Conservation (phyloP, 306 rosid genomes). For the Echinosophora koreensis region DNA sequence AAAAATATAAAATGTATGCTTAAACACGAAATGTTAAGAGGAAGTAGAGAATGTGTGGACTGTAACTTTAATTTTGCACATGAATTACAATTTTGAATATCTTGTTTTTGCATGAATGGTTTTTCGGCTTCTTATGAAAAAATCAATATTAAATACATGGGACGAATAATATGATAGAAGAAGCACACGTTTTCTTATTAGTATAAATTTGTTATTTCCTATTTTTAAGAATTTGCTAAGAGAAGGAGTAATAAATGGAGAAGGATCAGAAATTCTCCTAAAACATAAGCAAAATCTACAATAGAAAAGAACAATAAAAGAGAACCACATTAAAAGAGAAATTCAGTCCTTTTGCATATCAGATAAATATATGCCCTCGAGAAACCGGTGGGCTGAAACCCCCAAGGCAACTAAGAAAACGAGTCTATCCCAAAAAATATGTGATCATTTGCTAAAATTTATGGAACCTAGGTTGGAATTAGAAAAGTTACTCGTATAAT, state of each 20-base stretch:
- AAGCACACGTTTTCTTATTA: neutral
- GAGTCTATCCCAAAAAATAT: neutral
- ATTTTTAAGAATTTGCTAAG: neutral
- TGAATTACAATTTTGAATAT: neutral
- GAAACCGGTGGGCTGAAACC: neutral
- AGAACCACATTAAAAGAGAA: constrained; percentile 2
- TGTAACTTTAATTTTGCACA: no score
- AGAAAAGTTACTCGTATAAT: constrained; percentile 1
- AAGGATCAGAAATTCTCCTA: neutral
- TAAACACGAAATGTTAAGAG: neutral
- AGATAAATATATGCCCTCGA: neutral
- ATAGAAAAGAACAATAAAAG: neutral
- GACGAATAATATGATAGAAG: neutral
- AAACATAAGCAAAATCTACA: neutral
- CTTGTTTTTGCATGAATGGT: constrained; percentile 16
- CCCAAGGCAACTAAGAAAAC: neutral
- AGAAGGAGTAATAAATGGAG: constrained; percentile 4
- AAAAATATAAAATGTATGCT: neutral
- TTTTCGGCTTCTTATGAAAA: neutral
- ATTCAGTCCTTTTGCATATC: neutral
- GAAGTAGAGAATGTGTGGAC: neutral
- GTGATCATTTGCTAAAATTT: constrained; percentile 9
- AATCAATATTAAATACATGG: neutral
- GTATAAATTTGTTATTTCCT: neutral
- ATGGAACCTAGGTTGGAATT: constrained; percentile 12